Evolutionary conservation across 23 red algal species (phyloP).

Genomic region (Chondrus crispus): DNA sequence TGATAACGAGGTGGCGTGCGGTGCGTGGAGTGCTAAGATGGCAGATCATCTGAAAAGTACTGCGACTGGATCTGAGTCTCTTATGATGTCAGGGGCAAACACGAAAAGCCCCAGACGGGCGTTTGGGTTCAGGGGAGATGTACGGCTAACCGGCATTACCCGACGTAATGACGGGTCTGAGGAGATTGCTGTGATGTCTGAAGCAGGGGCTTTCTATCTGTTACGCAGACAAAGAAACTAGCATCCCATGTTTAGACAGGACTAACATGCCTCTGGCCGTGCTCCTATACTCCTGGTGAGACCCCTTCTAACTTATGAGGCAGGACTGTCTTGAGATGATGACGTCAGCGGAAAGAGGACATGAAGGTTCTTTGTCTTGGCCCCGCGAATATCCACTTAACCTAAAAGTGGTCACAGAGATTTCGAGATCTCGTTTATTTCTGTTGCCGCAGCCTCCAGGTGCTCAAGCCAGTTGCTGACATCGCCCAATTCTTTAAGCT

Average conservation of each 20-base stretch:
- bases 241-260: too few species aligned
- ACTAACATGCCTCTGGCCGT: too few species aligned
- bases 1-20: conserved; percentile 84
- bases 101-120: conserved; percentile 32
- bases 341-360: too few species aligned
- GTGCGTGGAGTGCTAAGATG: conserved; percentile 43
- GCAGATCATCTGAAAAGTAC: not conserved
- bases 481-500: conserved; percentile 61
- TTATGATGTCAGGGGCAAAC: conserved; percentile 78
- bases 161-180: conserved; percentile 16
- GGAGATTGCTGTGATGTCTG: conserved; percentile 28
- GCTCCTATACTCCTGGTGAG: too few species aligned
- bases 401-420: not conserved
- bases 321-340: too few species aligned
- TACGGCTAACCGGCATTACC: conserved; percentile 45
- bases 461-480: conserved; percentile 43
- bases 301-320: too few species aligned
- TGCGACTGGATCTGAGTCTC: not conserved
- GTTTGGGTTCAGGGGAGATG: conserved; percentile 76
- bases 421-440: not conserved
- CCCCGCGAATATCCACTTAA: too few species aligned
- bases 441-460: conserved; percentile 12
- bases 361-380: too few species aligned
- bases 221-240: not conserved
- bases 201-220: conserved; percentile 43